Base-by-base conservation (phyloP, 1,139 yeast species). In the Geotrichum cucujoidarum region DNA sequence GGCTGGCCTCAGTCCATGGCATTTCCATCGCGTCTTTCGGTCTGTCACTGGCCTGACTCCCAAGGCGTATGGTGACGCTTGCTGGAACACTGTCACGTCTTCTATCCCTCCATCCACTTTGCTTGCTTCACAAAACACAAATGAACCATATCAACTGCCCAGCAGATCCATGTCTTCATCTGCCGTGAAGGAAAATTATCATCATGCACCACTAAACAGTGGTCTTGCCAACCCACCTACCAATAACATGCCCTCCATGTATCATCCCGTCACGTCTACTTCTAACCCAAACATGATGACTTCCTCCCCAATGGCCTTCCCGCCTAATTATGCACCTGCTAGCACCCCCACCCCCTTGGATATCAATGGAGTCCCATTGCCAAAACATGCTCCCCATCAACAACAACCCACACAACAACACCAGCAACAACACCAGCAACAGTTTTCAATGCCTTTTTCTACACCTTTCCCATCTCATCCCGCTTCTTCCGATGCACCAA, bases 1-100 rank as follows among this genome's bases (percentile, higher is more conserved):
- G 61, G 83, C 90, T 11, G 85, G 83, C 56, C 74, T 87, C 51
- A 78, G 87, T 21, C 95, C 95, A n/a, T 87, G 95, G 95, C 95
- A 87, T 67, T 87, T 87, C 66, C 95, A 87, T 69, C 72, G 95
- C 48, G 95, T 87, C 31, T 87, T 87, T 70, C 83, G 88, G 65
- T 78, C 83, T 36, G 88, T 87, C 50, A 84, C 95, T 14, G 90
- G 92, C 1, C 74, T 86, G 53, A 87, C 95, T 0, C 95, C 95
- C 32, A 85, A 87, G 69, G 83, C 87, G 5, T 87, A 87, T 59
- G 95, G 95, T 45, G 95, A 87, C 61, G 82, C 83, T 56, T 85
- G 95, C 64, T 83, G 87, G 78, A 86, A 81, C 57, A 83, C 71
- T 54, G 73, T 83, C 57, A 79, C 62, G 22, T 45, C 59, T 7